Evolutionary conservation across 768 basidiomycete species (phyloP).

Genomic region (Leccinum subgranulosum): DNA sequence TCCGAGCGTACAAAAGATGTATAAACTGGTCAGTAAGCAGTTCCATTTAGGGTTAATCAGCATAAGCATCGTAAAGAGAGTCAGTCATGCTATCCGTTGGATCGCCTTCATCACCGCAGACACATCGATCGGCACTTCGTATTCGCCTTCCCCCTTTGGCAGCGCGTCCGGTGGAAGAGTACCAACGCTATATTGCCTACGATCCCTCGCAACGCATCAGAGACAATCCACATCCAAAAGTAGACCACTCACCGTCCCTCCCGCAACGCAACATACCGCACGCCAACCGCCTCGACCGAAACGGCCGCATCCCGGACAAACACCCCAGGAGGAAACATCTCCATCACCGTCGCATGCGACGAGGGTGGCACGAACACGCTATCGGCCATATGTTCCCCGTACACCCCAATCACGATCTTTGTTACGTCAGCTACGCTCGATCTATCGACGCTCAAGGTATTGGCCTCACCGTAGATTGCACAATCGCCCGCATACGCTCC

Average conservation of each 20-base stretch:
- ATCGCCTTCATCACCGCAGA: constrained; percentile 42
- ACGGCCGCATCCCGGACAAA: constrained; percentile 64
- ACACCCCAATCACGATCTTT: constrained; percentile 59
- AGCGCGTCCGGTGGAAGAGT: constrained; percentile 33
- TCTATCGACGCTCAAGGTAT: background rate
- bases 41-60: background rate
- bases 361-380: constrained; percentile 66
- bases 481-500: constrained; percentile 61
- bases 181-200: constrained; percentile 36
- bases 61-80: background rate
- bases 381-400: constrained; percentile 63
- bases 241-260: constrained; percentile 31
- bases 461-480: constrained; percentile 56
- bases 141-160: constrained; percentile 21
- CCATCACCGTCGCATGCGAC: constrained; percentile 61
- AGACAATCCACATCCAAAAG: background rate
- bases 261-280: constrained; percentile 62
- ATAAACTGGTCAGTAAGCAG: background rate
- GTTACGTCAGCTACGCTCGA: background rate
- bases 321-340: constrained; percentile 68
- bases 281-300: constrained; percentile 49
- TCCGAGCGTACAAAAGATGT: background rate
- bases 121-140: constrained; percentile 37
- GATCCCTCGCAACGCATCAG: background rate
- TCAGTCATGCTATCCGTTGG: constrained; percentile 10